Evolutionary conservation across 345 rosid genomes (phyloP).

Genomic region (Linum lewisii): DNA sequence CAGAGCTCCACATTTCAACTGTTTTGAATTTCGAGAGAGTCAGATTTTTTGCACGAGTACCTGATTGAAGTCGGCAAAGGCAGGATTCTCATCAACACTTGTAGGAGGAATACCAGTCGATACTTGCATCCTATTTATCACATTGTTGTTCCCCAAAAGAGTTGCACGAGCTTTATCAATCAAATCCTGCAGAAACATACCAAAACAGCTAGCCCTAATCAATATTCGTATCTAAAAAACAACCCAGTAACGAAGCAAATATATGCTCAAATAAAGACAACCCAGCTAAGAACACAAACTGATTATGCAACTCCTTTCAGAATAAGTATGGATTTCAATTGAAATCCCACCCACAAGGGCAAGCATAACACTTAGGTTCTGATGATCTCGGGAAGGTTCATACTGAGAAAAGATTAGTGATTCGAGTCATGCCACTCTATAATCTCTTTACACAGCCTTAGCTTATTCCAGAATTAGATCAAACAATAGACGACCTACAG

Average conservation of each 20-base stretch:
- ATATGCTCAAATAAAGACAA: neutral
- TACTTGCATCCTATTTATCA: conserved; percentile 55
- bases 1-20: neutral
- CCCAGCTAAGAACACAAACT: neutral
- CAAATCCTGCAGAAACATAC: conserved; percentile 50
- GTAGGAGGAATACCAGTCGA: conserved; percentile 34
- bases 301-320: neutral
- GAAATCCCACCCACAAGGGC: no score
- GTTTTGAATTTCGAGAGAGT: neutral
- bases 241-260: neutral
- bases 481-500: no score
- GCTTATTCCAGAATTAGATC: no score
- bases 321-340: neutral
- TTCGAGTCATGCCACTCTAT: no score
- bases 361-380: no score
- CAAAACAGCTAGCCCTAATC: neutral
- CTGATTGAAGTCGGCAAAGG: conserved; percentile 74
- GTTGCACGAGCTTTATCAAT: conserved; percentile 69
- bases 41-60: conserved; percentile 15
- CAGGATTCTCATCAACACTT: conserved; percentile 41
- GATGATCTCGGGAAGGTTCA: no score
- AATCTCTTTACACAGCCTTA: no score
- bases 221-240: neutral
- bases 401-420: no score
- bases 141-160: conserved; percentile 62